phyloP scores from a whole-genome alignment of 169 alveolate species.

The Eimeria praecox region DNA sequence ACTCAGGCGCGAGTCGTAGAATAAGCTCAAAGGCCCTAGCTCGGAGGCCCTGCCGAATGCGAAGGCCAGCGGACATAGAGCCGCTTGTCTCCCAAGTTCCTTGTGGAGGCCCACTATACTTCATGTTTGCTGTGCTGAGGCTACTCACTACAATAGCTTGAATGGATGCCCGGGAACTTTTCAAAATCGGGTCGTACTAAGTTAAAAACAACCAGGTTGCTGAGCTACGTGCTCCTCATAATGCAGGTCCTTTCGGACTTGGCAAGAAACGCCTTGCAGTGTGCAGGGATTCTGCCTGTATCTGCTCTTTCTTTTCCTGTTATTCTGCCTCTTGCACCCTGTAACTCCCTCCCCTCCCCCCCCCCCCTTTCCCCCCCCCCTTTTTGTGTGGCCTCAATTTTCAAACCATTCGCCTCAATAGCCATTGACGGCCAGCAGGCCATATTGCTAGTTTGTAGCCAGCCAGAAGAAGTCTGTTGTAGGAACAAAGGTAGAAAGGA shows the following conservation, averaged over 20 bases:
- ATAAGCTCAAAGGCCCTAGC: neutral
- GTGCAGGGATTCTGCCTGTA: neutral
- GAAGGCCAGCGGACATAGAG: neutral
- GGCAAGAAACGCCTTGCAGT: neutral
- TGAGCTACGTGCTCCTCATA: neutral
- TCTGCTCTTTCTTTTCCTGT: neutral
- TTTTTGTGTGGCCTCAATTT: neutral
- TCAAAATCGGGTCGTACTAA: neutral
- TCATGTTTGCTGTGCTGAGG: neutral
- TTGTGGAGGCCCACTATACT: neutral
- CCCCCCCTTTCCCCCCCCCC: too few relatives aligned
- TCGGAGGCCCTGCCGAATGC: neutral
- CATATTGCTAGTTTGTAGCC: neutral
- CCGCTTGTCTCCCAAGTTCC: neutral
- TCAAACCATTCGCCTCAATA: neutral
- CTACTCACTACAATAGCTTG: neutral
- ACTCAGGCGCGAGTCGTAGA: neutral
- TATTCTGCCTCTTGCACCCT: neutral
- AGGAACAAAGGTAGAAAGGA: neutral
- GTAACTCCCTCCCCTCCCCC: too few relatives aligned
- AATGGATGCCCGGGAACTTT: neutral
- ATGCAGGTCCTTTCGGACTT: neutral
- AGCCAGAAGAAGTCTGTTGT: neutral
- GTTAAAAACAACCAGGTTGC: neutral
- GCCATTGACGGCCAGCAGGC: neutral